These are phyloP conservation scores for Russula olivacea DNA, from an alignment of 768 basidiomycete species.

Conservation along the genomic window DNA sequence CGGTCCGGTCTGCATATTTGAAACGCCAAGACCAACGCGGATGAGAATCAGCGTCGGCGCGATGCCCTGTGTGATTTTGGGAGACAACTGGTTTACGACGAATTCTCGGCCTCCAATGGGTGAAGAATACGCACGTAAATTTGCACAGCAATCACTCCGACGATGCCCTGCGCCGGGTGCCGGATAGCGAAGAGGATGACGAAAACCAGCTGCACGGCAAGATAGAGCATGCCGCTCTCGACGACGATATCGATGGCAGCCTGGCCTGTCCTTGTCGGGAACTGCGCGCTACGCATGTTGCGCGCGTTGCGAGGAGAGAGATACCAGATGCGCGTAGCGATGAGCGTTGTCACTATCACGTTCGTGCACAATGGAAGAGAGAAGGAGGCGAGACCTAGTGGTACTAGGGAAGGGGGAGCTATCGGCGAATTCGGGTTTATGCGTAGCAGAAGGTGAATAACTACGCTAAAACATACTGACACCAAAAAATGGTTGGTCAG, in stretches of 20 bases:
- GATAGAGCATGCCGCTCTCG: slow-evolving; percentile 39
- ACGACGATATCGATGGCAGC: slow-evolving; percentile 34
- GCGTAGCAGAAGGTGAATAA: neutral
- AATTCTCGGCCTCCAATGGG: neutral
- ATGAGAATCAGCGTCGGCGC: slow-evolving; percentile 14
- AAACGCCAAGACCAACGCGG: slow-evolving; percentile 15
- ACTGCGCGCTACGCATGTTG: neutral
- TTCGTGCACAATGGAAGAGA: slow-evolving; percentile 40
- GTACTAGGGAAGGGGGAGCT: slow-evolving; percentile 9
- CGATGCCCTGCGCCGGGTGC: slow-evolving; percentile 34
- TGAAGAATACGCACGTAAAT: slow-evolving; percentile 33
- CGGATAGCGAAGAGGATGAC: slow-evolving; percentile 35
- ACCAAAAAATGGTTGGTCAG: neutral
- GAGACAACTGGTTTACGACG: too few species aligned
- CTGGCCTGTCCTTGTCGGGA: neutral
- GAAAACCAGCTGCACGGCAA: slow-evolving; percentile 38
- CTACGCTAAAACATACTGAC: neutral
- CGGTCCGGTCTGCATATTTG: neutral
- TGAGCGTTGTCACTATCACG: slow-evolving; percentile 38
- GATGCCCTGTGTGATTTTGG: slow-evolving; percentile 8
- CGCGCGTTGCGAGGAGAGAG: slow-evolving; percentile 23
- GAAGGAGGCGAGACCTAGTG: slow-evolving; percentile 36
- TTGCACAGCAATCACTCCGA: slow-evolving; percentile 37
- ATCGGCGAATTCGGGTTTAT: slow-evolving; percentile 2
- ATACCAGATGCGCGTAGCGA: slow-evolving; percentile 37